Percentiles rank a stretch among this genome's conserved stretches.
Conservation (phyloP, 805 yeast species). For the Sugiyamaella chiloensis region DNA sequence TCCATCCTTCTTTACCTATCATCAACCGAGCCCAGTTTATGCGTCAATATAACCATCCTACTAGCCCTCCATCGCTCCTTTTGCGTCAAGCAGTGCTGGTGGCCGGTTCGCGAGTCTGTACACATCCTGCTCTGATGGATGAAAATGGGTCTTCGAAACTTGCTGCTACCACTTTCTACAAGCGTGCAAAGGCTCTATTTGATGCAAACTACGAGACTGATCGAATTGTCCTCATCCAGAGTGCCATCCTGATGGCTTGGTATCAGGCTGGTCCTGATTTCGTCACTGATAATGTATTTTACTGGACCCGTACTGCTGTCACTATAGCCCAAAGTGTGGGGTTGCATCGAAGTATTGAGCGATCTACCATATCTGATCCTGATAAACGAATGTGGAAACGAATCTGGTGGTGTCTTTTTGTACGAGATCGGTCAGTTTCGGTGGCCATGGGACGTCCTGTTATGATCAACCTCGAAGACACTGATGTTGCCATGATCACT, state of each 20-base stretch:
- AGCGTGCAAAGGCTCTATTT: constrained; percentile 70
- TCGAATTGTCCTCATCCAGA: constrained; percentile 57
- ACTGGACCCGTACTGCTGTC: constrained; percentile 69
- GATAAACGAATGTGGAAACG: constrained; percentile 56
- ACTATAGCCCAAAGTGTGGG: constrained; percentile 75
- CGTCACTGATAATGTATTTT: constrained; percentile 60
- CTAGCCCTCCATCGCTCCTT: constrained; percentile 58
- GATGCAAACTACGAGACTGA: constrained; percentile 69
- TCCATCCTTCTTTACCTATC: constrained; percentile 70
- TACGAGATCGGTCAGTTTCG: constrained; percentile 66
- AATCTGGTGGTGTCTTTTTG: constrained; percentile 74
- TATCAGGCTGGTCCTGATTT: constrained; percentile 75
- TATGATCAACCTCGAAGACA: constrained; percentile 64
- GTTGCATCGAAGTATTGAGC: constrained; percentile 55
- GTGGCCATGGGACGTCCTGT: constrained; percentile 74
- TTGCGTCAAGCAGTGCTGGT: constrained; percentile 67
- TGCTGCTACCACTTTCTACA: constrained; percentile 58
- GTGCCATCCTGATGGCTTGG: constrained; percentile 59
- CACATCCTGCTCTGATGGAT: constrained; percentile 51
- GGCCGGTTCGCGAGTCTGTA: constrained; percentile 62
- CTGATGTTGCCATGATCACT: constrained; percentile 71
- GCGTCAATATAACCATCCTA: constrained; percentile 51
- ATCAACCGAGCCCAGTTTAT: constrained; percentile 61
- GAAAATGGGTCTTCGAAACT: constrained; percentile 44
- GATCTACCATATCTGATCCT: constrained; percentile 37